Evolutionary conservation across 495 filamentous ascomycete species (phyloP), one percentile per base, ranked within the genome.

Genomic region (Penicillium argentinense): DNA sequence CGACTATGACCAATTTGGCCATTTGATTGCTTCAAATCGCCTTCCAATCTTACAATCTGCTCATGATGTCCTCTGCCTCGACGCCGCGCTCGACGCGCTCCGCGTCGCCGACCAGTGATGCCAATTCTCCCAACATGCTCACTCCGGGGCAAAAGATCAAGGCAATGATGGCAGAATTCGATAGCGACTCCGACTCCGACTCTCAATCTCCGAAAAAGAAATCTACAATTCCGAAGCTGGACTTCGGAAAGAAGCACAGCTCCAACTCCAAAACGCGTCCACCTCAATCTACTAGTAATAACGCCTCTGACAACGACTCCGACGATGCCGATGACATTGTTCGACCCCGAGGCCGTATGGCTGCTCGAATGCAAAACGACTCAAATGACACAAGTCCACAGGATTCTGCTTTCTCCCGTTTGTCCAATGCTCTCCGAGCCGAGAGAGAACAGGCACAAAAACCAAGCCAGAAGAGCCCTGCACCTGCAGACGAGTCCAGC

Each of bases 121-220:
- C n/a, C 21, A 51, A 52, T 38, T 71, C 69, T 6, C 68, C 66
- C 17, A 58, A 51, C 24, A 69, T 77, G 26, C 69, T 89, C 41
- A 88, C 86, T 0, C 87, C 87, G 13, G 76, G 75, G 17, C 80
- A 77, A 47, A 91, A 89, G 60, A 77, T 89, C 56, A 81, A 79
- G 60, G 82, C 82, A 27, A 68, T 89, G 66, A 63, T 91, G 23
- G 85, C 84, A 19, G 57, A 72, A 13, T 75, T 89, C 33, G 78
- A 85, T 23, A 77, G 76, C 45, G 78, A 72, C 30, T 78, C 73
- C 0, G 82, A 84, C 3, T 69, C 73, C 6, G 80, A 83, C 24
- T 66, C 30, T 34, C n/a, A 51, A 46, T n/a, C 23, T 29, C 16
- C 57, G 39, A 43, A 56, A 32, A 37, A 43, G 47, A 24, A 51